Evolutionary conservation across 306 rosid species (phyloP), one percentile per base, ranked within the genome.

Genomic region (Clitoria ternatea): DNA sequence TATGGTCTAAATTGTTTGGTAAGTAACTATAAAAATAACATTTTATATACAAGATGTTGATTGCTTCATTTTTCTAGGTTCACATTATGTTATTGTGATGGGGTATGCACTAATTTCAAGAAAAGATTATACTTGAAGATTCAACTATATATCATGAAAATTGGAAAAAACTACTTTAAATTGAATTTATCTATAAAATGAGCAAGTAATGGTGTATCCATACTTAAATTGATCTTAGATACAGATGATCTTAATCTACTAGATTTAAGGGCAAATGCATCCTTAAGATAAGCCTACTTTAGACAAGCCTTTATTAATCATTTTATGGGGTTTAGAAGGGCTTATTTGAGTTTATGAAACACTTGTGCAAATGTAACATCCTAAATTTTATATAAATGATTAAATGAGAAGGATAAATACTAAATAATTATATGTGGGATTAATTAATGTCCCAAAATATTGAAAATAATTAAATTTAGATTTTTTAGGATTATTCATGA

Each of bases 1-100:
- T 81, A 83, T 89, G 85, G 77, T 78, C 79, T 89, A 79, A 81
- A 56, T 59, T 35, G 44, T 72, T 54, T 77, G 90, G 92, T 87
- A 82, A 19, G 73, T 70, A 30, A 47, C 48, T 27, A n/a, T 60
- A 61, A 36, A 24, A 23, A 36, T 71, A 17, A 8, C 57, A 5
- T 45, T n/a, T 57, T 23, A 37, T 71, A 19, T 15, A 39, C 35
- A 24, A 35, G 35, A 56, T 66, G 23, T 50, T 39, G 73, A 60
- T 74, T 76, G 30, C 33, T 70, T 66, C 42, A 50, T 39, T 48
- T 35, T 42, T 29, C 33, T 54, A 30, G 47, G 24, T 66, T 20
- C 27, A 15, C 50, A 35, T 32, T 55, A 76, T 48, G 70, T 56
- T 45, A 36, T 68, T 33, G 7, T 27, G 2, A 17, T 47, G 61